Evolutionary conservation across 129 eudicot species (phyloP).

Genomic region (Arctium minus): DNA sequence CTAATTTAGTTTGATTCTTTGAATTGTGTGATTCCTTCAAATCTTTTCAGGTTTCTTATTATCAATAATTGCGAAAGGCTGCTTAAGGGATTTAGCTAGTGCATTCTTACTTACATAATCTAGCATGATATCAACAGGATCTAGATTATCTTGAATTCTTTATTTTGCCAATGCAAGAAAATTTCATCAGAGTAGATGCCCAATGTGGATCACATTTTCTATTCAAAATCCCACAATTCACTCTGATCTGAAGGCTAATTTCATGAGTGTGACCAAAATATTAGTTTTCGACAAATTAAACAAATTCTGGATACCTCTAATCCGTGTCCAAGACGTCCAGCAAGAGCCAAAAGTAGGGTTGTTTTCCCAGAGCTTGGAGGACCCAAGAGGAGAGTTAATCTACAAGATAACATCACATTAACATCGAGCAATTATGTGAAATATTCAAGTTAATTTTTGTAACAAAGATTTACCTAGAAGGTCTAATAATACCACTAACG

Average conservation of each 20-base stretch:
- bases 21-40: neutral
- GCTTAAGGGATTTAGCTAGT: too few relatives aligned
- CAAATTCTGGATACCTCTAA: constrained; percentile 44
- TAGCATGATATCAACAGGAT: too few relatives aligned
- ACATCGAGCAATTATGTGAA: neutral
- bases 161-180: too few relatives aligned
- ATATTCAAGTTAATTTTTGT: neutral
- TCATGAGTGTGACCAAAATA: neutral
- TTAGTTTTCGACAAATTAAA: neutral
- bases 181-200: neutral
- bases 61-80: too few relatives aligned
- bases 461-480: constrained; percentile 63
- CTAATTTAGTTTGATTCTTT: neutral
- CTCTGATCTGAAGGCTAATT: neutral
- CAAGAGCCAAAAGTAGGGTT: constrained; percentile 87
- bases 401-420: constrained; percentile 24
- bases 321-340: constrained; percentile 65
- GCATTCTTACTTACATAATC: too few relatives aligned
- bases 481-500: constrained; percentile 66
- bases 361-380: constrained; percentile 99
- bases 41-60: too few relatives aligned
- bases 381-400: constrained; percentile 88
- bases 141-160: too few relatives aligned
- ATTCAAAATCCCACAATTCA: neutral
- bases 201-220: neutral